Evolutionary conservation across 2,329 filamentous ascomycete species (phyloP), one percentile per base, ranked within the genome.

Genomic region (Diplocarpon mali): DNA sequence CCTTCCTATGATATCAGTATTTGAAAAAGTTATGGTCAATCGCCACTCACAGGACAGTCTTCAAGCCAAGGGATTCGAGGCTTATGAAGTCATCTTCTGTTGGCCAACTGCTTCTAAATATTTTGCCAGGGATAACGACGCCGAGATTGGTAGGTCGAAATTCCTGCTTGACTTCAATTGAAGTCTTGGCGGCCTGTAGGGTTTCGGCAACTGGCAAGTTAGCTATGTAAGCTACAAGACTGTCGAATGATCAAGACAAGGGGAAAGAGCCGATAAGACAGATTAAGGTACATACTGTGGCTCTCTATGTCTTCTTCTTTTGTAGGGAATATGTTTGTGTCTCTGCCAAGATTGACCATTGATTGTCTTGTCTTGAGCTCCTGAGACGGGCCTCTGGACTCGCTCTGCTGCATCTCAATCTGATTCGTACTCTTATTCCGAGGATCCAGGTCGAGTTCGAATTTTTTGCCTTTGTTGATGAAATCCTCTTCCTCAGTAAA

Each of bases 61-160:
- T 88, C 49, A 95, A 68, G 10, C 75, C 69, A 40, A 94, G 69
- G 20, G 68, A 69, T 55, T 73, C 67, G 44, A 95, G 67, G 57
- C 84, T 90, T 3, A 69, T 69, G 51, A 84, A 83, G 58, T 94
- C 82, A 45, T 80, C 72, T 5, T 72, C 64, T 49, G 78, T 69
- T 2, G 89, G 89, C 60, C 88, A 95, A 53, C 82, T 83, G 63
- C 85, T 90, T 42, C 89, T 77, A 61, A 86, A 95, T 24, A 95
- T 51, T 11, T 39, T 71, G 8, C 82, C 80, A 6, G 79, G 75
- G 15, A 81, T 67, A 15, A 95, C 82, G 24, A 78, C 67, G 14
- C 83, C 85, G 63, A 90, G 95, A 60, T 95, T 95, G 1, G 85
- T 84, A 3, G 39, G 49, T n/a, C 50, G 48, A 35, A 52, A 45